A percentile compares a stretch with the other conserved stretches of the same genome.
These are phyloP conservation scores for Pseudozyma sp. DNA, from an alignment of 1,284 basidiomycete genomes.

Conservation along the genomic window DNA sequence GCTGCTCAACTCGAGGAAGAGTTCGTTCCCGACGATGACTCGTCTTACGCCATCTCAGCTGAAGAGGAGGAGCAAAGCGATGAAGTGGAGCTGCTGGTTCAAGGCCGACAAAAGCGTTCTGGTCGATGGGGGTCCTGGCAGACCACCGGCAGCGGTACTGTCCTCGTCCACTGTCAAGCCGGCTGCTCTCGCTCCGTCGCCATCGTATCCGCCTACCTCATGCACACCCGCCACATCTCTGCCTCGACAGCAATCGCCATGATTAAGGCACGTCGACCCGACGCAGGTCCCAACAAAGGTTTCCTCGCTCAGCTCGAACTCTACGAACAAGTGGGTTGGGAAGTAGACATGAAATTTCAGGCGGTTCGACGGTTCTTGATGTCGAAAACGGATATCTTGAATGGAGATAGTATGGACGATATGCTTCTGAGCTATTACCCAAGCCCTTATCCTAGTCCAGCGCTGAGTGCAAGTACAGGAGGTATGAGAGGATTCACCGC, in stretches of 20 bases:
- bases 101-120: conserved; percentile 40
- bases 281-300: conserved; percentile 67
- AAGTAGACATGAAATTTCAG: conserved; percentile 68
- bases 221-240: conserved; percentile 62
- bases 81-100: conserved; percentile 28
- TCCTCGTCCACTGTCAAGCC: conserved; percentile 70
- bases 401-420: conserved; percentile 59
- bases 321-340: conserved; percentile 67
- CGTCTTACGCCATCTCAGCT: neutral
- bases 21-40: conserved; percentile 37
- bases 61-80: neutral
- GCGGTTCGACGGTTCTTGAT: conserved; percentile 69
- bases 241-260: conserved; percentile 65
- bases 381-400: conserved; percentile 63
- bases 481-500: conserved; percentile 31
- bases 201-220: conserved; percentile 69
- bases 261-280: conserved; percentile 55
- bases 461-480: conserved; percentile 13
- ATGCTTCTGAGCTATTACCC: conserved; percentile 69
- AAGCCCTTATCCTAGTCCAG: conserved; percentile 61
- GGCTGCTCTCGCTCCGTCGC: conserved; percentile 67
- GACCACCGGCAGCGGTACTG: conserved; percentile 53
- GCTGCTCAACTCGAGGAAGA: conserved; percentile 50
- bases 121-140: conserved; percentile 54
- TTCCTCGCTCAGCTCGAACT: conserved; percentile 70